Base-by-base conservation (phyloP, 257 asterid genomes). In the Ajuga chamaepitys region DNA sequence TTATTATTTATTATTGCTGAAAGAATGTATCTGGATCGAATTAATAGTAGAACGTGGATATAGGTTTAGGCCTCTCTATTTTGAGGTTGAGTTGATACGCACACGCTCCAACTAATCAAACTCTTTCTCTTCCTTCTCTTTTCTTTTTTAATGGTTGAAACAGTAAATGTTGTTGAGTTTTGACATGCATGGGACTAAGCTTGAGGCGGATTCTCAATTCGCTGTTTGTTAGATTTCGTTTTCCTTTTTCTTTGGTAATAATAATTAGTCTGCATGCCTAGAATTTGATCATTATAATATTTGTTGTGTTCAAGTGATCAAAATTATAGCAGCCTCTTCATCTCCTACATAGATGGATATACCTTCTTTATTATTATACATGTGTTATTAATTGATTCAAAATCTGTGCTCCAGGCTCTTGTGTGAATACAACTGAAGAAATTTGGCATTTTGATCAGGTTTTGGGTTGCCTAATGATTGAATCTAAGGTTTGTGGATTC, bases 401-500 rank as follows among this genome's bases (percentile, higher is more conserved):
- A 37, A 66, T 63, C n/a, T 55, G 20, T 68, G 40, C 0, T 67
- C 75, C 78, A 73, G 70, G 72, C 47, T 22, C 22, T 44, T 72
- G 38, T 53, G 68, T 41, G 65, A 48, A 60, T 9, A n/a, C n/a
- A 40, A n/a, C 54, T 61, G 16, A 9, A 48, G 77, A 59, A 37
- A 26, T 18, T 52, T 21, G 5, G 50, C 28, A 18, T 11, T 41
- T 63, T 58, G 14, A 26, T 64, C n/a, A n/a, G n/a, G n/a, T n/a
- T n/a, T n/a, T n/a, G n/a, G n/a, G n/a, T n/a, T n/a, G n/a, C n/a
- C n/a, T n/a, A n/a, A 73, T 44, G 72, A 26, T 68, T 59, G 71
- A 73, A 30, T 58, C 64, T 16, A 66, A 75, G 76, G 80, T 75
- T 67, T 42, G 78, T 78, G 54, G 11, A 35, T 46, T 32, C 4